Evolutionary conservation across 225 moss, liverwort and hornwort species (phyloP), one percentile per base, ranked within the genome.

Genomic region (Climacium dendroides): DNA sequence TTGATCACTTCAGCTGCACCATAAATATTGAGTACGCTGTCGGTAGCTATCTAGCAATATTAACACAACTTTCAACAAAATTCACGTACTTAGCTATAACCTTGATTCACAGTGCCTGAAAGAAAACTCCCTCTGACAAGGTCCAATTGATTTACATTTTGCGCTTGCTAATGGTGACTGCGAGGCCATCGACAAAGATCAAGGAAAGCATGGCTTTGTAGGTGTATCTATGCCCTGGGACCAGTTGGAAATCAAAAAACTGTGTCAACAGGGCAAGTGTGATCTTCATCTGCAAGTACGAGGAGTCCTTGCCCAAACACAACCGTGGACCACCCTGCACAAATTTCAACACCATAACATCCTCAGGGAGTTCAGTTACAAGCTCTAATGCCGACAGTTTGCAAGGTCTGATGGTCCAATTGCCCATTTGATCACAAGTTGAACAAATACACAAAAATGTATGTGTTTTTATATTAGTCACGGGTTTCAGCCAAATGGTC

Each of bases 231-330:
- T 88, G 89, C 19, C 86, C 91, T 20, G 89, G 81, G 26, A 92
- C 86, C 54, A 88, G 47, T 8, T 89, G 64, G 81, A 88, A 89
- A 71, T 89, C 83, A 5, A 91, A 91, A 39, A 91, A 89, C 9
- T 83, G 87, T 7, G 50, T 54, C 54, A 93, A 39, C 0, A 91
- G 30, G 47, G 92, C 91, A 75, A 91, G 34, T 25, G 89, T 84
- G 64, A 89, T 89, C 86, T 91, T 91, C 86, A 91, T 91, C 50
- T 93, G 92, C 89, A 91, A 88, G 83, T 89, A 89, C 11, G 89
- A 85, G 9, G 87, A 88, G 7, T 91, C 89, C 59, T 86, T 86
- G 72, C 91, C 89, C 83, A 89, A 83, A 41, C 92, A 93, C 84
- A 89, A 72, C 18, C 89, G 60, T 1, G 89, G 92, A 28, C 91